Evolutionary conservation across 2,329 filamentous ascomycete genomes (phyloP).

Genomic region (Trichophyton verrucosum): DNA sequence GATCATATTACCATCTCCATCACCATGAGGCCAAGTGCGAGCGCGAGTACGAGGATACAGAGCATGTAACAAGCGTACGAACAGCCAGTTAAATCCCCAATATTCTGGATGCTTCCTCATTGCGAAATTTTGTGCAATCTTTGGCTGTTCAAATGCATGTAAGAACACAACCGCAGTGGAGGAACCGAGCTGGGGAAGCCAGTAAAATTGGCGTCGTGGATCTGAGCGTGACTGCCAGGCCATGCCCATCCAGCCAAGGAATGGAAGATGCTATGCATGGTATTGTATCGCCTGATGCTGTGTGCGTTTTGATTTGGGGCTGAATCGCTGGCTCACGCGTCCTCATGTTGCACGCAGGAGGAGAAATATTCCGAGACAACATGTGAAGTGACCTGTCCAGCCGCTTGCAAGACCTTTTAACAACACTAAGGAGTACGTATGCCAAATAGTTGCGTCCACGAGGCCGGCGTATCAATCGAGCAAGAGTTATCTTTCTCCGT

Average conservation of each 20-base stretch:
- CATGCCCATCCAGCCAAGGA: not conserved
- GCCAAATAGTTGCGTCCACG: not conserved
- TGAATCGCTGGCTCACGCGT: slow-evolving; percentile 1
- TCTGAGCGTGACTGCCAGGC: not conserved
- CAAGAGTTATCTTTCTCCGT: not conserved
- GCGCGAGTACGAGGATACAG: not conserved
- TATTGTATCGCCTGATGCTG: not conserved
- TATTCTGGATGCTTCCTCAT: slow-evolving; percentile 1
- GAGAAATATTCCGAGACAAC: slow-evolving; percentile 1
- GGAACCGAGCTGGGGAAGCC: not conserved
- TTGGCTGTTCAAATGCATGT: not conserved
- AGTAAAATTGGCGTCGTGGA: not conserved
- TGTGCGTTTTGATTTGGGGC: not conserved
- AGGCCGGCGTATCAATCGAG: not conserved
- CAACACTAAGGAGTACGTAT: not conserved
- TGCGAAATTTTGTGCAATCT: not conserved
- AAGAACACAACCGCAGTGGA: not conserved
- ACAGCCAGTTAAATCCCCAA: not conserved
- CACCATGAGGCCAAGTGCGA: not conserved
- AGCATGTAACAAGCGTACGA: not conserved
- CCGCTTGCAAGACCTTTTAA: not conserved
- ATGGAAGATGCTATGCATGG: not conserved
- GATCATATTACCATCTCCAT: not conserved
- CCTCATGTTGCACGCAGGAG: not conserved
- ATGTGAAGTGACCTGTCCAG: not conserved